phyloP scores from a whole-genome alignment of 805 yeast species.

The Saturnispora sanitii region DNA sequence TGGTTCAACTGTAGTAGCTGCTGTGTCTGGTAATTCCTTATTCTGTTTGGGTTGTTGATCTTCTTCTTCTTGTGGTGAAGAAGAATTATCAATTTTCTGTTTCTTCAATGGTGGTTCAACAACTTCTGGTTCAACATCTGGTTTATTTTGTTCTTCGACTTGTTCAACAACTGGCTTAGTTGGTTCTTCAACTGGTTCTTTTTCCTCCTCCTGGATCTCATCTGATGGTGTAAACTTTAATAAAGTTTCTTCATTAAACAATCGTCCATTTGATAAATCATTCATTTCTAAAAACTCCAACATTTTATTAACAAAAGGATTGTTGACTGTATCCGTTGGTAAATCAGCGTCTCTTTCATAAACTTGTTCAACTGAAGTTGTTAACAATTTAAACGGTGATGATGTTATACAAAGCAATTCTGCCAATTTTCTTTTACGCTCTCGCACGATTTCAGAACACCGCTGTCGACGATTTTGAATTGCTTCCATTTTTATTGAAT shows the following conservation, averaged over 20 bases:
- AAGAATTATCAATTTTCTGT: constrained; percentile 1
- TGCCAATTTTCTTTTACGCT: constrained; percentile 47
- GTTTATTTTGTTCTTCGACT: not conserved
- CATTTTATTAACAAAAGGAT: constrained; percentile 18
- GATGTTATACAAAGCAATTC: constrained; percentile 53
- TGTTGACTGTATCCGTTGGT: not conserved
- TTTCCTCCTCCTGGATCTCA: not conserved
- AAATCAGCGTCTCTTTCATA: not conserved
- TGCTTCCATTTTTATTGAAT: constrained; percentile 35
- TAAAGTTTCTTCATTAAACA: constrained; percentile 21
- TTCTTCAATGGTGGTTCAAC: constrained; percentile 1
- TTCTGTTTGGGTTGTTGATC: not conserved
- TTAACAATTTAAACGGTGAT: constrained; percentile 37
- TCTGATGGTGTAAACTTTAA: constrained; percentile 1
- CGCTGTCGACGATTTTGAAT: constrained; percentile 35
- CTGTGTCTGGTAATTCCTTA: not conserved
- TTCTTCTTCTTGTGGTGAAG: not conserved
- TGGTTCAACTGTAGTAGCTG: not conserved
- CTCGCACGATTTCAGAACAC: constrained; percentile 35
- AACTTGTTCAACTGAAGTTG: constrained; percentile 31
- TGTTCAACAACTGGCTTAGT: constrained; percentile 4
- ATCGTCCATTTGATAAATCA: constrained; percentile 39
- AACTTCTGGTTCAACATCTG: not conserved
- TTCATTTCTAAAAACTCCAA: constrained; percentile 41
- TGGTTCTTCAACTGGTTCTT: not conserved